These are phyloP conservation scores for Ogataea glucozyma DNA, from an alignment of 805 yeast genomes.

Conservation along the genomic window DNA sequence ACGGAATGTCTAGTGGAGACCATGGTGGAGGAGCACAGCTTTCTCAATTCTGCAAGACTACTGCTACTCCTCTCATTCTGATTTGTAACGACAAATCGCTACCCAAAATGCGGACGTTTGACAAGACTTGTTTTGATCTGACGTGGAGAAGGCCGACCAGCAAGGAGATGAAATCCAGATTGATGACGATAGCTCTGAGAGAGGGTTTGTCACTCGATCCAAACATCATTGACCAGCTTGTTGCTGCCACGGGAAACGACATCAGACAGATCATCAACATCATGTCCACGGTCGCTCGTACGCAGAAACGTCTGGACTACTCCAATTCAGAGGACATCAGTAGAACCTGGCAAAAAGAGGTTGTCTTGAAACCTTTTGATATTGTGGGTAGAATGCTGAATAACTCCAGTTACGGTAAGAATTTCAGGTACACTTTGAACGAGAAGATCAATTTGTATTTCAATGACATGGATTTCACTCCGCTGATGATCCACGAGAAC, in stretches of 20 bases:
- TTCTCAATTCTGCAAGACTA: slow-evolving; percentile 80
- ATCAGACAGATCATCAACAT: slow-evolving; percentile 92
- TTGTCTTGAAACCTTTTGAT: slow-evolving; percentile 91
- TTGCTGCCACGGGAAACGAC: slow-evolving; percentile 83
- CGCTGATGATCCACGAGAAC: slow-evolving; percentile 95
- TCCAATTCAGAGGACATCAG: slow-evolving; percentile 64
- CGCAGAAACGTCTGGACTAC: slow-evolving; percentile 62
- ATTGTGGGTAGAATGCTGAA: slow-evolving; percentile 68
- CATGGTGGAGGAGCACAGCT: slow-evolving; percentile 97
- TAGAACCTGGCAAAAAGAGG: slow-evolving; percentile 82
- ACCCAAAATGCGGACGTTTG: slow-evolving; percentile 97
- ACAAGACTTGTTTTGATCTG: slow-evolving; percentile 73
- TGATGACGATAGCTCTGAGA: slow-evolving; percentile 86
- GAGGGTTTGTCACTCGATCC: slow-evolving; percentile 83
- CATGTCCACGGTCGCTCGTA: slow-evolving; percentile 78
- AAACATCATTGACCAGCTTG: slow-evolving; percentile 77
- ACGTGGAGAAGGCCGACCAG: slow-evolving; percentile 90
- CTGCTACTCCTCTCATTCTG: slow-evolving; percentile 86
- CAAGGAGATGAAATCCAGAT: slow-evolving; percentile 72
- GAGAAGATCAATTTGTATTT: slow-evolving; percentile 88
- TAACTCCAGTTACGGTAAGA: slow-evolving; percentile 57
- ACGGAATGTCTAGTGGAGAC: slow-evolving; percentile 99
- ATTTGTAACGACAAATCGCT: slow-evolving; percentile 91
- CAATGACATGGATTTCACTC: slow-evolving; percentile 92
- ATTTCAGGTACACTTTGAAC: slow-evolving; percentile 57